These are phyloP conservation scores for Pseudocercospora pini-densiflorae DNA, from an alignment of 2,329 filamentous ascomycete genomes.

Conservation along the genomic window DNA sequence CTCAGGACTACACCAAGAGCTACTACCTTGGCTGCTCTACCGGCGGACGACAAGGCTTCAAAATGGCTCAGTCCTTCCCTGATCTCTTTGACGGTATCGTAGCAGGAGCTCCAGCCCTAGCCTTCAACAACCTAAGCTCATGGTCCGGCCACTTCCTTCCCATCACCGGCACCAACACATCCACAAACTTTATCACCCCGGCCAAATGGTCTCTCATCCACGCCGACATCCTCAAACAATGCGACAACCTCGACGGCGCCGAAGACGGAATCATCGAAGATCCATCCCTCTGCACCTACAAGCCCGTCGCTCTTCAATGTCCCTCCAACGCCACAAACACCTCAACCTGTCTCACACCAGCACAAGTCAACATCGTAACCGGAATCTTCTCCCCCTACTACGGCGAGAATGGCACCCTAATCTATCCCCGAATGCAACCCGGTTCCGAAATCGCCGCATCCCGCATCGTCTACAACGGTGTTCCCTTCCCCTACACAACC, in stretches of 20 bases:
- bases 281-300: constrained; percentile 49
- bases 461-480: constrained; percentile 43
- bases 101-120: constrained; percentile 49
- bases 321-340: constrained; percentile 39
- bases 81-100: constrained; percentile 54
- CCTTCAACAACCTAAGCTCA: constrained; percentile 47
- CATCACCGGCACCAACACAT: constrained; percentile 44
- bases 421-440: constrained; percentile 56
- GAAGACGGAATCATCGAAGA: constrained; percentile 53
- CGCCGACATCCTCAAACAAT: constrained; percentile 51
- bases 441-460: constrained; percentile 48
- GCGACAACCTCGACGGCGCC: constrained; percentile 53
- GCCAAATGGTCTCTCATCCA: constrained; percentile 48
- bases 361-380: constrained; percentile 49
- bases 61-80: constrained; percentile 49
- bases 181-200: constrained; percentile 43
- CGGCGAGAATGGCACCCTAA: constrained; percentile 47
- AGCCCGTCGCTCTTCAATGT: constrained; percentile 45
- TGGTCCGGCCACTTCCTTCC: constrained; percentile 49
- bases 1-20: constrained; percentile 45
- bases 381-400: constrained; percentile 46
- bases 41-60: constrained; percentile 53
- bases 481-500: constrained; percentile 47
- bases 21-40: constrained; percentile 54
- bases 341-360: constrained; percentile 47